Conservation (phyloP, 805 yeast genomes). For the Metschnikowia aberdeeniae region DNA sequence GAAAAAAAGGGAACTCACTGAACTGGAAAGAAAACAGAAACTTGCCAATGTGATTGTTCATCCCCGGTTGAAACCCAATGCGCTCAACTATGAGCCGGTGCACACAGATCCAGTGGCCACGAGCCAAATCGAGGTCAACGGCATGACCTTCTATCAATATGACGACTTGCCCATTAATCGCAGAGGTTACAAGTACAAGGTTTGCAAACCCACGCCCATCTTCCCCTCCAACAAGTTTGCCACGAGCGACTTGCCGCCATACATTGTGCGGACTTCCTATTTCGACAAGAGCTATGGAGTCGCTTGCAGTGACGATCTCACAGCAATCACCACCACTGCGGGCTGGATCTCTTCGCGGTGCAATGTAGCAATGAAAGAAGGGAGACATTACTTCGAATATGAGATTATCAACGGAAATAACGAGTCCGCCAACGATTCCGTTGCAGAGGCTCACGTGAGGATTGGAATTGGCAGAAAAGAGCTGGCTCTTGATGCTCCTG, state of each 20-base stretch:
- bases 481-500: slow-evolving; percentile 89
- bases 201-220: slow-evolving; percentile 68
- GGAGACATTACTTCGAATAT: slow-evolving; percentile 76
- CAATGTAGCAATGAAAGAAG: slow-evolving; percentile 73
- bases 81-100: slow-evolving; percentile 20
- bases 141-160: slow-evolving; percentile 34
- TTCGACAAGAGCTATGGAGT: slow-evolving; percentile 70
- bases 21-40: slow-evolving; percentile 24
- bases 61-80: slow-evolving; percentile 34
- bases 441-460: slow-evolving; percentile 56
- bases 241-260: slow-evolving; percentile 73
- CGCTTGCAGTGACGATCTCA: slow-evolving; percentile 24
- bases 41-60: slow-evolving; percentile 30
- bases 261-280: slow-evolving; percentile 48
- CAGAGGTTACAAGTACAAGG: slow-evolving; percentile 75
- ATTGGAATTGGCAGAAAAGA: slow-evolving; percentile 83
- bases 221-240: slow-evolving; percentile 58
- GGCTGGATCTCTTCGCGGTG: slow-evolving; percentile 84
- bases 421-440: slow-evolving; percentile 32
- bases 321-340: slow-evolving; percentile 49
- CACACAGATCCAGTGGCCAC: slow-evolving; percentile 12
- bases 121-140: slow-evolving; percentile 14
- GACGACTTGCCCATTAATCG: slow-evolving; percentile 83
- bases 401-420: slow-evolving; percentile 51
- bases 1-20: slow-evolving; percentile 14